Evolutionary conservation across 2,329 filamentous ascomycete genomes (phyloP), one percentile per base, ranked within the genome.

Genomic region (Apiospora malaysiana): DNA sequence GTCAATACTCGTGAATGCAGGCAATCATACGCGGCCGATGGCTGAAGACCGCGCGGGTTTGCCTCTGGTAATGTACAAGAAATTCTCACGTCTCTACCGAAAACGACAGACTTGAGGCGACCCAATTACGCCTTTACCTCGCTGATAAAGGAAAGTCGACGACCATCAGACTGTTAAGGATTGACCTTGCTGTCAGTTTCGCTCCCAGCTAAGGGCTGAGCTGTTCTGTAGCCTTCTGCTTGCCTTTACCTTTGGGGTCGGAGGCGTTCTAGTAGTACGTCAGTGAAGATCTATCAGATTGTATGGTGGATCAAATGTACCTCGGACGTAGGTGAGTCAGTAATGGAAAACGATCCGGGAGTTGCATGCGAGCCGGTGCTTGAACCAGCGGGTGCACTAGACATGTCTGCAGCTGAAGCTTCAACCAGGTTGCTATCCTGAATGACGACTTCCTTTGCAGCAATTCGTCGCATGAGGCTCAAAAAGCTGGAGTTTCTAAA

Each of bases 401-500:
- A 14, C 65, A 25, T 21, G 14, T 46, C 65, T 45, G 65, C 42
- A 46, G 42, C 46, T 46, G 65, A 40, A 42, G 71, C 68, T 37
- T 79, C 86, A 65, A 92, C 89, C 76, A 93, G 85, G 76, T 89
- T 88, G 78, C 94, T 91, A 51, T 91, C 92, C 74, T 93, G 87
- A 47, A 96, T 90, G 67, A 88, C 87, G 18, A 94, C 89, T 82
- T 96, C 91, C 70, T 88, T 85, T 77, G 93, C 90, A 68, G 92
- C 88, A 70, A 96, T 88, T 71, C 89, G 88, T 40, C 92, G 89
- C 93, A 97, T 96, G 65, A 97, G 83, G 4, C 88, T 85, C 0
- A 95, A 82, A 77, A 97, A 97, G 71, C 89, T 89, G 74, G 93
- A 95, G 77, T 94, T 89, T 76, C 90, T 89, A 80, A 96, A 96